These are phyloP conservation scores for Andrographis paniculata DNA, from an alignment of 305 asterid species.

Conservation along the genomic window DNA sequence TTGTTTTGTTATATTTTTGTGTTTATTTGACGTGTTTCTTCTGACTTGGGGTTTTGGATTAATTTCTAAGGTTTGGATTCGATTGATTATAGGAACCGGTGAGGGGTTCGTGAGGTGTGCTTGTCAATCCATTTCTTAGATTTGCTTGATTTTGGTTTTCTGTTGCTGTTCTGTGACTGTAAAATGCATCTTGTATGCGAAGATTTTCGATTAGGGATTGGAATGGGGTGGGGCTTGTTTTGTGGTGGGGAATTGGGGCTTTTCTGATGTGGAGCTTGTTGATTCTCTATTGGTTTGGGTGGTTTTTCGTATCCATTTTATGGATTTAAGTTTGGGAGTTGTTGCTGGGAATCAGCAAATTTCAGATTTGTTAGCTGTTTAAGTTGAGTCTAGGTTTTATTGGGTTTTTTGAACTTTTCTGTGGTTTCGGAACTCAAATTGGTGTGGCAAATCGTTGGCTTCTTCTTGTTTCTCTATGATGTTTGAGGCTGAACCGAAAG, in stretches of 20 bases:
- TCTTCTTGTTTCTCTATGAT: too few relatives aligned
- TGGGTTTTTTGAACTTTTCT: conserved; percentile 4
- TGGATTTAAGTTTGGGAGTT: neutral
- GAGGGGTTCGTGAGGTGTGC: neutral
- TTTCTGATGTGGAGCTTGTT: conserved; percentile 21
- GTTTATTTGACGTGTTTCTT: neutral
- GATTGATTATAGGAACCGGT: conserved; percentile 17
- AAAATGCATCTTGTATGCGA: conserved; percentile 10
- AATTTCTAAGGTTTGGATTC: conserved; percentile 14
- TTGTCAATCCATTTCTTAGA: conserved; percentile 3
- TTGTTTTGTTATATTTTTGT: too few relatives aligned
- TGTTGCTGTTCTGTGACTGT: neutral
- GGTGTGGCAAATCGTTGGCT: conserved; percentile 5
- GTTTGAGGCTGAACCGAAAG: too few relatives aligned
- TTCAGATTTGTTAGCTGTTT: conserved; percentile 7
- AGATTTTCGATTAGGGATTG: conserved; percentile 18
- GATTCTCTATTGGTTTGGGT: conserved; percentile 16
- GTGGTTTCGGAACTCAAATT: conserved; percentile 1
- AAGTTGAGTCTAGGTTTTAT: conserved; percentile 1
- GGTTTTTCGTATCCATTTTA: neutral
- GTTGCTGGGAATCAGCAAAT: conserved; percentile 2
- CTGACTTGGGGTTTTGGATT: conserved; percentile 10
- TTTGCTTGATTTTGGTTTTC: conserved; percentile 7
- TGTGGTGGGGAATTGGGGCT: conserved; percentile 31
- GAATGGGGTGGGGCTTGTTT: conserved; percentile 18